Base-by-base conservation (phyloP, 179 eudicot species). In the Sideroxylon spinosum region DNA sequence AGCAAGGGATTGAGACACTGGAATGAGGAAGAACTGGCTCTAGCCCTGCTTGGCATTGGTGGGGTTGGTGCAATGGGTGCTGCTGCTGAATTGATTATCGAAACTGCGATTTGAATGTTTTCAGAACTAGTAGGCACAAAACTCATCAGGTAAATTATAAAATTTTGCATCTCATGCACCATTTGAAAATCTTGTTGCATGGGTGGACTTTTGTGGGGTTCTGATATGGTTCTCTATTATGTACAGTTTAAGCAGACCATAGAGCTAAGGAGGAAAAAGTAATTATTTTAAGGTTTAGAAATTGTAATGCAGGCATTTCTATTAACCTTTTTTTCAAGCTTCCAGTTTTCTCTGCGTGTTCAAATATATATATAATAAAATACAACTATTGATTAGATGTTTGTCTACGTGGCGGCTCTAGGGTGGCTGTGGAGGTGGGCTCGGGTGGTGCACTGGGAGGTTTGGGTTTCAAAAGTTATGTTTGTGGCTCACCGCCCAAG, bases 31-130 rank as follows among this genome's bases (percentile, higher is more conserved):
- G 92, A 96, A 60, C 80, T 94, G 78, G 97, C 91, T 75, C 75
- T 94, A 62, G 88, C 89, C 23, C 84, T 96, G 80, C 92, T 94
- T 53, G 88, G 86, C 23, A 75, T 84, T 60, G 86, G 97, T 74
- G 99, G 99, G 73, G 68, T 85, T 52, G 86, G 82, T 29, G 87
- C 98, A 16, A 89, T 96, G 93, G 94, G 93, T 81, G 89, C 93
- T 52, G 97, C 99, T 73, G 97, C 97, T 52, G 92, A 92, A 82
- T 81, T 92, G 87, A 92, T 96, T 7, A 82, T 94, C 48, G 90
- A 81, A 77, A 26, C 71, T 78, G 83, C 66, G 29, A 53, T 77
- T 32, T 67, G 79, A 77, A 77, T 68, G 13, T 76, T 76, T n/a
- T 53, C 1, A 16, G 23, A n/a, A 50, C 20, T n/a, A 19, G 0